These are phyloP conservation scores for Calendula officinalis DNA, from an alignment of 129 eudicot species.

Conservation along the genomic window DNA sequence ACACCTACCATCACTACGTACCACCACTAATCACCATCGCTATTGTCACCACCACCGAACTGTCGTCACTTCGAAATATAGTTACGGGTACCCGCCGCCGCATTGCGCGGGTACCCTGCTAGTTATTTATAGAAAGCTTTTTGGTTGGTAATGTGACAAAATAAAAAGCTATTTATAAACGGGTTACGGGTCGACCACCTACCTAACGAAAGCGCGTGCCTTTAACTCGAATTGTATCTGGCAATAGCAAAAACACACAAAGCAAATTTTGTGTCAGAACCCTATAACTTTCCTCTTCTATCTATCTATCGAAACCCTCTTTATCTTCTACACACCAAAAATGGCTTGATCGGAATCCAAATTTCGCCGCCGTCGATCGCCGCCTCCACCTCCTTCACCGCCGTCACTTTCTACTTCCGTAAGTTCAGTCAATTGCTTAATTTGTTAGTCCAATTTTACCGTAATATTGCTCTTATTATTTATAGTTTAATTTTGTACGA, in stretches of 20 bases:
- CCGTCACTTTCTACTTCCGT: constrained; percentile 10
- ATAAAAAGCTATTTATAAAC: no score
- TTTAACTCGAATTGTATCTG: constrained; percentile 8
- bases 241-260: constrained; percentile 15
- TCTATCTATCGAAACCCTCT: not conserved
- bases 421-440: constrained; percentile 1
- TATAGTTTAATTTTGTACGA: not conserved
- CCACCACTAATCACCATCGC: no score
- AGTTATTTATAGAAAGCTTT: no score
- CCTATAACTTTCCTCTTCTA: constrained; percentile 26
- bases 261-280: constrained; percentile 21
- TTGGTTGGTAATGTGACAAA: no score
- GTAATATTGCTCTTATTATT: constrained; percentile 2
- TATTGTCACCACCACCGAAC: no score
- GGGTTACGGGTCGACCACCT: constrained; percentile 4
- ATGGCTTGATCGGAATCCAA: constrained; percentile 30
- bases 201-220: constrained; percentile 24
- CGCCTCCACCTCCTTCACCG: constrained; percentile 7
- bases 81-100: no score
- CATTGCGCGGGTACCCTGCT: no score
- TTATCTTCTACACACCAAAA: constrained; percentile 6
- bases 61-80: no score
- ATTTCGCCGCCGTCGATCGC: constrained; percentile 22
- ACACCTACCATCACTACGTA: no score
- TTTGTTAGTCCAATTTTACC: constrained; percentile 2